Conservation (phyloP, 257 asterid species). For the Primulina tabacum region DNA sequence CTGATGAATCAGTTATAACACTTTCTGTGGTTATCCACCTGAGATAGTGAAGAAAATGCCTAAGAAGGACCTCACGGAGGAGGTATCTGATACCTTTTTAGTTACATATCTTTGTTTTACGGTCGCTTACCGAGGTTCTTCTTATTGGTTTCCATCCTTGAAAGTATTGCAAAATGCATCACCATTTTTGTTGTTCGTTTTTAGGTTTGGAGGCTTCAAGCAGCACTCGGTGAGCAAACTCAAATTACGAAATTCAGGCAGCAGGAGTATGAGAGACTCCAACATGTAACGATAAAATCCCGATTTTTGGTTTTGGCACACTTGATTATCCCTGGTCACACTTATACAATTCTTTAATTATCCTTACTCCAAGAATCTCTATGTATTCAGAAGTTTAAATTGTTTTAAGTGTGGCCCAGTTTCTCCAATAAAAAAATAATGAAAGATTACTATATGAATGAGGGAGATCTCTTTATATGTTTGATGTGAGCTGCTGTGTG, state of each 20-base stretch:
- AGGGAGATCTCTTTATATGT: background rate
- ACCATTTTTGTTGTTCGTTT: conserved; percentile 21
- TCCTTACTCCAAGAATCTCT: background rate
- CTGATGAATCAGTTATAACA: conserved; percentile 64
- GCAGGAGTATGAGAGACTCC: conserved; percentile 95
- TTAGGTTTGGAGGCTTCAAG: conserved; percentile 99
- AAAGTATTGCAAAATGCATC: background rate
- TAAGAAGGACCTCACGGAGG: conserved; percentile 98
- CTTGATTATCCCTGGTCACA: background rate
- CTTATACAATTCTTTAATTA: background rate
- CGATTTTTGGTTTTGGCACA: background rate
- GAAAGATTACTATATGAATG: background rate
- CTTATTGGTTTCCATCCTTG: background rate
- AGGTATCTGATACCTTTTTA: conserved; percentile 45
- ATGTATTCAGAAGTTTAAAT: background rate
- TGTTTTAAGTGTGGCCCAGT: background rate
- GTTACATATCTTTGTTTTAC: background rate
- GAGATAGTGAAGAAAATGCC: conserved; percentile 98
- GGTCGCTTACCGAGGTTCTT: conserved; percentile 1
- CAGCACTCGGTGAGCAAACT: conserved; percentile 98
- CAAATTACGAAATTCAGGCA: conserved; percentile 93
- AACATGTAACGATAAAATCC: conserved; percentile 52
- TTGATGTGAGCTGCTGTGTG: background rate
- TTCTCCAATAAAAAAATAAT: background rate
- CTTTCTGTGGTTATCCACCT: conserved; percentile 94